Percentiles rank a stretch among this genome's conserved stretches.
Conservation (phyloP, 306 rosid species). For the Canavalia gladiata region DNA sequence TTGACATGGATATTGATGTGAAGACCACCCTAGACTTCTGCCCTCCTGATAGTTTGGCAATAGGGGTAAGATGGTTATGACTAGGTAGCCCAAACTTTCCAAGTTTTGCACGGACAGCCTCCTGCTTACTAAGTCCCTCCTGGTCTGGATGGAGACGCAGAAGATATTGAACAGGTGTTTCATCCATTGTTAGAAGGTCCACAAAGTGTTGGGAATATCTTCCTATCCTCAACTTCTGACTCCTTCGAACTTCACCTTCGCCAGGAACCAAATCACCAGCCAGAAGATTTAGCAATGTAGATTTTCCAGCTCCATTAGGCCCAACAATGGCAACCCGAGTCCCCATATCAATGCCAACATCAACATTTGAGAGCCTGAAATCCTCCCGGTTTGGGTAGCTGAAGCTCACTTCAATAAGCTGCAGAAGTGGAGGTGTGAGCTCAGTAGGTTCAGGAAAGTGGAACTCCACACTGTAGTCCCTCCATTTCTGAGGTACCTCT, state of each 20-base stretch:
- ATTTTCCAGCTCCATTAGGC: conserved; percentile 77
- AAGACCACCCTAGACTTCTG: conserved; percentile 80
- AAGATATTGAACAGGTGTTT: conserved; percentile 72
- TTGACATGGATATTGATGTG: conserved; percentile 87
- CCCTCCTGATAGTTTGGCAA: conserved; percentile 77
- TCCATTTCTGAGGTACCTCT: conserved; percentile 75
- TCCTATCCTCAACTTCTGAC: conserved; percentile 80
- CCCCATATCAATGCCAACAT: conserved; percentile 75
- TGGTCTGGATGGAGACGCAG: conserved; percentile 79
- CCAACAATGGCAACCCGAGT: conserved; percentile 78
- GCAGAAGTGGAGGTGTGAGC: conserved; percentile 79
- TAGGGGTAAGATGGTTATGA: conserved; percentile 81
- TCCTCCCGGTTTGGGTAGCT: conserved; percentile 71
- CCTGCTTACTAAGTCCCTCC: conserved; percentile 84
- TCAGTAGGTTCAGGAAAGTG: conserved; percentile 82
- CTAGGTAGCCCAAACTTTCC: conserved; percentile 81
- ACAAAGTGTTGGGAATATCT: conserved; percentile 76
- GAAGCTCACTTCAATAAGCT: conserved; percentile 77
- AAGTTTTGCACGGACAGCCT: conserved; percentile 72
- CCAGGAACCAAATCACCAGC: conserved; percentile 75
- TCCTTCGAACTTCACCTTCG: conserved; percentile 76
- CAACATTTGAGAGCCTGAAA: conserved; percentile 67
- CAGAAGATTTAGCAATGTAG: conserved; percentile 69
- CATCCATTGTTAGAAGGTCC: conserved; percentile 77
- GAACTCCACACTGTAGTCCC: conserved; percentile 72